Evolutionary conservation across 2,329 filamentous ascomycete species (phyloP).

Genomic region (Colletotrichum falcatum): DNA sequence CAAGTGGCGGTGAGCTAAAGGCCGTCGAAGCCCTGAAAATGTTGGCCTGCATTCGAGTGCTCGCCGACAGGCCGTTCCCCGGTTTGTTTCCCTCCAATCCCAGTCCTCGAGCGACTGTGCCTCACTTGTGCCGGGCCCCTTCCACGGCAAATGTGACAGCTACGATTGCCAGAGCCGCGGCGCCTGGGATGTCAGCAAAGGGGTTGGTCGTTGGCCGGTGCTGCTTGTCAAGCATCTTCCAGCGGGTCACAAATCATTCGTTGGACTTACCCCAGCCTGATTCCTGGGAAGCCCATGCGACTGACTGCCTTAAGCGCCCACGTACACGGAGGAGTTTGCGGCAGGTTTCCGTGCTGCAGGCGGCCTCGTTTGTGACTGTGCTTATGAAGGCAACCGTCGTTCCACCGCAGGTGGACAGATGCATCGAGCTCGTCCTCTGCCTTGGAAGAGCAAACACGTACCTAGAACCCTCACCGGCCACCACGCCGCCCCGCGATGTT

Average conservation of each 20-base stretch:
- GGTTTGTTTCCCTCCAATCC: conserved; percentile 23
- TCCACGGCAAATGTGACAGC: too few species aligned
- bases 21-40: conserved; percentile 26
- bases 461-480: neutral
- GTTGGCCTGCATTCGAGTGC: conserved; percentile 12
- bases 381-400: neutral
- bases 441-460: neutral
- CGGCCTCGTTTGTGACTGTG: neutral
- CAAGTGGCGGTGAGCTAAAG: conserved; percentile 40
- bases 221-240: conserved; percentile 19
- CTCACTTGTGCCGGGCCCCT: conserved; percentile 10
- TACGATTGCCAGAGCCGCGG: conserved; percentile 1
- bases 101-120: conserved; percentile 8
- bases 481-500: neutral
- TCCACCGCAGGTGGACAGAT: conserved; percentile 11
- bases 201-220: too few species aligned
- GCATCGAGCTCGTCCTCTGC: conserved; percentile 1
- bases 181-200: conserved; percentile 20
- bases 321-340: neutral
- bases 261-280: conserved; percentile 10
- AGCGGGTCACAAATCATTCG: conserved; percentile 11
- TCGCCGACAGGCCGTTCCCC: conserved; percentile 8
- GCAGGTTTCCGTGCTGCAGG: conserved; percentile 16
- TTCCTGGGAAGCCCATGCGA: conserved; percentile 31
- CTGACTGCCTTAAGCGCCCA: conserved; percentile 17